phyloP scores from a whole-genome alignment of 345 rosid genomes.

The Salix udensis region DNA sequence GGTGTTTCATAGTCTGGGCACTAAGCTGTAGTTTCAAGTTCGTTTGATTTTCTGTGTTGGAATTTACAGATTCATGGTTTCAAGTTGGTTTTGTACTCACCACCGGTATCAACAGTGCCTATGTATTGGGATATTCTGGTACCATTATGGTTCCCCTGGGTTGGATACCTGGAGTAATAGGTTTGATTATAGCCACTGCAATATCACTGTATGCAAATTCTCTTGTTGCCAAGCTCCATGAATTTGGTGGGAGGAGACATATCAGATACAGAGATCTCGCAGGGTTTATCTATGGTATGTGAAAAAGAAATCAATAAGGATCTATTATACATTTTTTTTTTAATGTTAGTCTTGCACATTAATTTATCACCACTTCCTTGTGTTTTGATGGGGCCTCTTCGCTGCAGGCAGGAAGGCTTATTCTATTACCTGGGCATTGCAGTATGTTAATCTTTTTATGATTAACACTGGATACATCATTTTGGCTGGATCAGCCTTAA shows the following conservation, averaged over 20 bases:
- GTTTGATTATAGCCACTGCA: conserved; percentile 59
- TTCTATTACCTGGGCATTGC: conserved; percentile 42
- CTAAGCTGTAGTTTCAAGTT: not conserved
- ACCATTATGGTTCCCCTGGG: conserved; percentile 88
- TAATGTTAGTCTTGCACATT: not conserved
- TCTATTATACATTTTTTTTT: not conserved
- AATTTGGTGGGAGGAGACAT: conserved; percentile 81
- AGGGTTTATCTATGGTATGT: conserved; percentile 65
- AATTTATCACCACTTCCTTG: not conserved
- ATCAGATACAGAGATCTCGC: conserved; percentile 94
- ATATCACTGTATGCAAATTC: conserved; percentile 71
- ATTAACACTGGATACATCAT: conserved; percentile 50
- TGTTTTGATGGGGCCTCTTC: not conserved
- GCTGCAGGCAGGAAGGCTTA: conserved; percentile 18
- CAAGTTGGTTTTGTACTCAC: conserved; percentile 82
- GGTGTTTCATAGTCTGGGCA: not conserved
- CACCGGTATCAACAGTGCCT: conserved; percentile 84
- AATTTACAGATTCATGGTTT: conserved; percentile 78
- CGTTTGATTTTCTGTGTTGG: not conserved
- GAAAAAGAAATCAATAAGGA: not conserved
- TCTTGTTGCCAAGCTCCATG: conserved; percentile 83
- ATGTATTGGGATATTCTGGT: conserved; percentile 86
- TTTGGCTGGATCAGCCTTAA: conserved; percentile 61
- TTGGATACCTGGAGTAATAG: conserved; percentile 72
- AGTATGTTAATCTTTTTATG: conserved; percentile 55